A percentile compares a stretch with the other conserved stretches of the same genome.
phyloP scores from a whole-genome alignment of 202 grass and related monocot species.

The Eragrostis tef region DNA sequence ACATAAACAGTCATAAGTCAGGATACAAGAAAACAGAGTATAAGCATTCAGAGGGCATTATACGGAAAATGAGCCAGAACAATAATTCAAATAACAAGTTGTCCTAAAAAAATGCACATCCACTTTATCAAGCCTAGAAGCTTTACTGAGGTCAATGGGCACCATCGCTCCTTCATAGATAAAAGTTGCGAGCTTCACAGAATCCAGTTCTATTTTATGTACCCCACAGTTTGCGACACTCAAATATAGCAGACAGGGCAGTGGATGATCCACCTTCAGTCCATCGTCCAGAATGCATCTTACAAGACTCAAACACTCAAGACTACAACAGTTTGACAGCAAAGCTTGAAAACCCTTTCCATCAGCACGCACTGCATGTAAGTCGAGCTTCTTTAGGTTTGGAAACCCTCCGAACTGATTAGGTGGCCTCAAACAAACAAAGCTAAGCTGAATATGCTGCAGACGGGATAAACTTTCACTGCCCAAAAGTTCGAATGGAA shows the following conservation, averaged over 20 bases:
- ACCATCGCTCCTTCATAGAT: background rate
- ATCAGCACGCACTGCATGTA: background rate
- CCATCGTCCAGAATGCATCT: background rate
- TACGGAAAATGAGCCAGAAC: background rate
- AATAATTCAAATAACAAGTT: background rate
- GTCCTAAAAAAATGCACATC: background rate
- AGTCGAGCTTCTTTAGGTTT: slow-evolving; percentile 28
- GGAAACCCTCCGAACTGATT: slow-evolving; percentile 13
- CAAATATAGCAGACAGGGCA: background rate
- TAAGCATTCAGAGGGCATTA: background rate
- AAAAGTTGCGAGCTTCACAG: background rate
- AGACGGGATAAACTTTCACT: background rate
- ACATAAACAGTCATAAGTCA: background rate
- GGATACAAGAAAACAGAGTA: background rate
- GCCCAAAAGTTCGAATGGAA: slow-evolving; percentile 1
- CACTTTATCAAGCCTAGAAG: background rate
- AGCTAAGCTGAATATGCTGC: slow-evolving; percentile 26
- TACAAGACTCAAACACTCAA: slow-evolving; percentile 17
- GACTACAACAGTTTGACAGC: background rate
- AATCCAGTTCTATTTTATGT: background rate
- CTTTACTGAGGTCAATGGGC: background rate
- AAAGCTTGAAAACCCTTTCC: slow-evolving; percentile 2
- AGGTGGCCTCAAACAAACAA: slow-evolving; percentile 8
- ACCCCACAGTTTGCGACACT: background rate
- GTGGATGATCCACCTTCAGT: background rate